Base-by-base conservation (phyloP, 441 rosid species). In the Flueggea neowawraea region DNA sequence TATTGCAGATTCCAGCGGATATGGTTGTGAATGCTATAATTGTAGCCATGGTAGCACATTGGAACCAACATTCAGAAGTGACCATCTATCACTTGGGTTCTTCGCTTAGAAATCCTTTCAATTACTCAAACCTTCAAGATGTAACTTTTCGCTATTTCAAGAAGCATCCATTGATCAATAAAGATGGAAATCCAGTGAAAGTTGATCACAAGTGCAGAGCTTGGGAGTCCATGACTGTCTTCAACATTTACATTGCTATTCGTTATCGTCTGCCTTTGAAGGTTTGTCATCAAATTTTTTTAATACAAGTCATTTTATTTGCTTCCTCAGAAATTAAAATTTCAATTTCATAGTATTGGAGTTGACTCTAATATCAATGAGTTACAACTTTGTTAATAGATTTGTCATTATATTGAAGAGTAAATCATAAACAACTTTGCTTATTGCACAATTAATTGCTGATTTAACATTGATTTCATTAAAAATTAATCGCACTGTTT, bases 21-120 rank as follows among this genome's bases (percentile, higher is more conserved):
- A 89, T 92, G 93, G 96, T 89, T 65, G 95, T 86, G 70, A 87
- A 83, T 58, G 82, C 83, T 3, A 89, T 79, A 47, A 55, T 87
- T n/a, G 83, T 78, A 16, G 78, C 91, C 7, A 85, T 78, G 70
- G 77, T 68, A 16, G 87, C 84, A 8, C 78, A 78, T 32, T 80
- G 66, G 0, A 64, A 73, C 31, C 74, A 76, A 7, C 63, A 52
- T 4, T 44, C 62, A 1, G 64, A 68, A 17, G 45, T 0, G 28
- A 22, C 31, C 2, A 80, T 92, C 31, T 92, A 92, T 57, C 95
- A 92, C 6, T 63, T 89, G 4, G 93, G 98, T 7, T 81, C 96
- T 2, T 89, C 93, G 3, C 10, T 61, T 10, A 71, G 80, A 66
- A 86, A 86, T 51, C 89, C 90, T 2, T 1, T 84, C 10, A 79